Conservation (phyloP, 2,329 filamentous ascomycete genomes). For the Daldinia sp. region DNA sequence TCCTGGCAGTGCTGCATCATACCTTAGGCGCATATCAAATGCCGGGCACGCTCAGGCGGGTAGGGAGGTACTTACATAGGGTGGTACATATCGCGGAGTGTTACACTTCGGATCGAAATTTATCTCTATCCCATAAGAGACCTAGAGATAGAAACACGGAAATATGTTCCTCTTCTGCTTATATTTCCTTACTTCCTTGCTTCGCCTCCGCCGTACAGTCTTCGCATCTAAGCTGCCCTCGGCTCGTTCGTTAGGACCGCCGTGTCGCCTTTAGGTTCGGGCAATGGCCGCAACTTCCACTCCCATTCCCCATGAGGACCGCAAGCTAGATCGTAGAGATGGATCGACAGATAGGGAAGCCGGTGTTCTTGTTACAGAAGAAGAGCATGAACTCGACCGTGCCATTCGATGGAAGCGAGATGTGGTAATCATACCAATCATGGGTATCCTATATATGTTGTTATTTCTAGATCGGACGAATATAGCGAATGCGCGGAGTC, state of each 20-base stretch:
- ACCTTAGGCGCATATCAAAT: not conserved
- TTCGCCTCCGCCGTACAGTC: not conserved
- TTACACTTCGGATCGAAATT: conserved; percentile 2
- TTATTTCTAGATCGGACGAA: conserved; percentile 44
- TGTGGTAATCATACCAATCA: conserved; percentile 41
- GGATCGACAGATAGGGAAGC: conserved; percentile 19
- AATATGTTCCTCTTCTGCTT: not conserved
- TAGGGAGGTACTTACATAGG: not conserved
- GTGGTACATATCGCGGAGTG: not conserved
- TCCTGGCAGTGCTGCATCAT: not conserved
- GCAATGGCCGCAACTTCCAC: conserved; percentile 30
- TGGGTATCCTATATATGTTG: conserved; percentile 44
- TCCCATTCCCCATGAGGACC: conserved; percentile 14
- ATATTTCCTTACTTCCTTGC: not conserved
- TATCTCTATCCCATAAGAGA: not conserved
- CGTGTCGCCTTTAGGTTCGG: not conserved
- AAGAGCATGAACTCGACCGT: conserved; percentile 35
- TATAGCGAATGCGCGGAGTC: conserved; percentile 55
- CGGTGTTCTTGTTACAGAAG: conserved; percentile 4
- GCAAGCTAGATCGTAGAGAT: conserved; percentile 14
- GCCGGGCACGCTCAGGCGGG: not conserved
- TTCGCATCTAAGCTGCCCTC: not conserved
- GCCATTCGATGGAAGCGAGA: conserved; percentile 43
- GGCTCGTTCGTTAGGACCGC: not conserved
- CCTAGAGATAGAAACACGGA: not conserved